These are phyloP conservation scores for Noccaea caerulescens DNA, from an alignment of 345 rosid species.

Conservation along the genomic window DNA sequence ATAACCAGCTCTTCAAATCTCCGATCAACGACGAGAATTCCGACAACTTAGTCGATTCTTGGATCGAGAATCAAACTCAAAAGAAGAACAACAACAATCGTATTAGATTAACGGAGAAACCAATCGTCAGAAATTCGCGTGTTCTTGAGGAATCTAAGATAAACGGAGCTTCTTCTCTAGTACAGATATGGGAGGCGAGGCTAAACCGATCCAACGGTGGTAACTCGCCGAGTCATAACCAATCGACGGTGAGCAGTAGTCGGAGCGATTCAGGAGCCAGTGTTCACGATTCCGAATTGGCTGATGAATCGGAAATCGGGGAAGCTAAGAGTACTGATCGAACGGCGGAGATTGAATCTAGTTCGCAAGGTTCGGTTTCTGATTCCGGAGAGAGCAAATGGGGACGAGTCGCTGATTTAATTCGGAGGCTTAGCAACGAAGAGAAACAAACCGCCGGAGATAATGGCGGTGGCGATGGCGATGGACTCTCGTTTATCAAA, in stretches of 20 bases:
- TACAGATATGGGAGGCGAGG: constrained; percentile 93
- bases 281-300: constrained; percentile 36
- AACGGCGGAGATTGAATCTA: constrained; percentile 42
- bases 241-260: neutral
- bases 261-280: constrained; percentile 33
- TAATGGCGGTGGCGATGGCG: constrained; percentile 21
- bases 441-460: constrained; percentile 30
- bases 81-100: constrained; percentile 5
- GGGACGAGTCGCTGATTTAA: constrained; percentile 65
- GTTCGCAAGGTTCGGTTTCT: constrained; percentile 25
- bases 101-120: neutral
- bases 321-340: constrained; percentile 21
- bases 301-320: constrained; percentile 8
- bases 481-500: constrained; percentile 27
- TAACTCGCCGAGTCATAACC: constrained; percentile 24
- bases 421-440: constrained; percentile 52
- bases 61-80: constrained; percentile 21
- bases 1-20: constrained; percentile 7
- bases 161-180: constrained; percentile 81
- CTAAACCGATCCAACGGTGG: constrained; percentile 49
- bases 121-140: neutral
- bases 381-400: constrained; percentile 52
- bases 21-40: constrained; percentile 43
- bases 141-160: constrained; percentile 18
- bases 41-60: constrained; percentile 31